A percentile compares a stretch with the other conserved stretches of the same genome.
phyloP scores from a whole-genome alignment of 371 early-diverging fungal genomes.

The Catenaria anguillulae region DNA sequence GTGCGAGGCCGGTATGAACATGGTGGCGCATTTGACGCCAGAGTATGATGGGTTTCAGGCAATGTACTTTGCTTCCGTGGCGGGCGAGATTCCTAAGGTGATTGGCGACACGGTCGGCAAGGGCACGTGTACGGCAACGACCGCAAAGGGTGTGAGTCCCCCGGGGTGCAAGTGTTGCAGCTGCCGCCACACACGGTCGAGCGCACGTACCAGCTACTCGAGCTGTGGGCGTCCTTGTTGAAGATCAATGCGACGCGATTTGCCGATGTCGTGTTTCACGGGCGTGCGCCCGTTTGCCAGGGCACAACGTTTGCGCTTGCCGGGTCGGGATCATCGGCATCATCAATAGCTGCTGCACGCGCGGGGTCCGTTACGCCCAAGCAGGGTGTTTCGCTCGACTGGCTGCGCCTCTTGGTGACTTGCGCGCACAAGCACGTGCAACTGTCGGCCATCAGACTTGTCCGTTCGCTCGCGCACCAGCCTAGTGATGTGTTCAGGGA shows the following conservation, averaged over 20 bases:
- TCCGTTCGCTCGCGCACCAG: constrained; percentile 54
- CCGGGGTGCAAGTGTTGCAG: too few species aligned
- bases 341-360: too few species aligned
- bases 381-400: neutral
- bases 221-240: neutral
- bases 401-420: neutral
- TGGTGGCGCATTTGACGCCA: neutral
- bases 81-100: neutral
- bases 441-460: constrained; percentile 56
- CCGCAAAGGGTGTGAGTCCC: too few species aligned
- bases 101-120: neutral
- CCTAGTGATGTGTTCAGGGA: constrained; percentile 64
- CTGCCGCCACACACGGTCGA: too few species aligned
- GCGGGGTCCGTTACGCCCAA: neutral
- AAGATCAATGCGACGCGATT: neutral
- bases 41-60: neutral
- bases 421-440: neutral
- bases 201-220: neutral
- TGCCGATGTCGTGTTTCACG: neutral
- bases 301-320: neutral
- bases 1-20: neutral
- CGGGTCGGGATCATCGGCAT: neutral
- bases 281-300: neutral
- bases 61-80: neutral
- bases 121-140: too few species aligned